A percentile compares a stretch with the other conserved stretches of the same genome.
Conservation (phyloP, 768 basidiomycete genomes). For the Auricularia sp. region DNA sequence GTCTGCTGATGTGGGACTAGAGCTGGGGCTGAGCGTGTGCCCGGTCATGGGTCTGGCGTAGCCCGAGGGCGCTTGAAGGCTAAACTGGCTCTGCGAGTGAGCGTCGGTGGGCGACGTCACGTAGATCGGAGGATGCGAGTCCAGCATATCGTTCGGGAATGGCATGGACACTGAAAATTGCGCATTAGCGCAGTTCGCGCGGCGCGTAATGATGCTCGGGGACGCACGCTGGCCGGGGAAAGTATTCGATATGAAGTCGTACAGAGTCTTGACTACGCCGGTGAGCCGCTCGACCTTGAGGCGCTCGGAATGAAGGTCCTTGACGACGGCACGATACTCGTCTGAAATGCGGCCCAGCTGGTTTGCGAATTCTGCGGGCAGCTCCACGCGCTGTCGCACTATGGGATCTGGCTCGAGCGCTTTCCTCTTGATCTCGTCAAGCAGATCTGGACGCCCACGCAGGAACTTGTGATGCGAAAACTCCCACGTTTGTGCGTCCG, state of each 20-base stretch:
- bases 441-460: constrained; percentile 66
- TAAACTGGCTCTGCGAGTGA: constrained; percentile 13
- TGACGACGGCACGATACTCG: constrained; percentile 51
- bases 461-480: constrained; percentile 84
- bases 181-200: constrained; percentile 23
- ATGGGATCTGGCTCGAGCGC: constrained; percentile 72
- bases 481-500: constrained; percentile 79
- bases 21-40: constrained; percentile 39
- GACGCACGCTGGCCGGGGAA: constrained; percentile 45
- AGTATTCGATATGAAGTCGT: constrained; percentile 51
- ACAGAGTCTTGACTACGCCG: constrained; percentile 46
- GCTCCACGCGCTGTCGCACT: constrained; percentile 61
- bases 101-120: constrained; percentile 43
- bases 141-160: constrained; percentile 43
- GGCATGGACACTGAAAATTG: constrained; percentile 8
- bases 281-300: constrained; percentile 54
- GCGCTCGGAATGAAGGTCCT: constrained; percentile 39
- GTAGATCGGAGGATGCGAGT: constrained; percentile 38
- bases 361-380: constrained; percentile 66
- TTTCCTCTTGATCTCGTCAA: constrained; percentile 82
- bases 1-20: constrained; percentile 45
- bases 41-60: constrained; percentile 33
- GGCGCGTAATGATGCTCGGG: neutral
- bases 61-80: constrained; percentile 25
- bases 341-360: constrained; percentile 63